Conservation (phyloP, 495 filamentous ascomycete genomes). For the Collariella sp. region DNA sequence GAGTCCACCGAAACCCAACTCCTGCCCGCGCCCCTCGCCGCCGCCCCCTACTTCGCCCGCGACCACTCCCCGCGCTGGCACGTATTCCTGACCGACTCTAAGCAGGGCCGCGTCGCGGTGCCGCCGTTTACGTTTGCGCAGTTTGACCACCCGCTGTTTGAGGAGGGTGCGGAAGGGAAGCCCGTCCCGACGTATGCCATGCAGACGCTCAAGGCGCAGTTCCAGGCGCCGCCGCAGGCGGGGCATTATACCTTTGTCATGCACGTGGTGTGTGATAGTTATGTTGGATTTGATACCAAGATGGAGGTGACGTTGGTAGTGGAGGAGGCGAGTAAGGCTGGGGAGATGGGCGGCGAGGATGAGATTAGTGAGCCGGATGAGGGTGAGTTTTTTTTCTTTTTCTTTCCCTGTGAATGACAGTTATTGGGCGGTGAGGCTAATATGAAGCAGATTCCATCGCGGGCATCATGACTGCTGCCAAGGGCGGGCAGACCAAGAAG, state of each 20-base stretch:
- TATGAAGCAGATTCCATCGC: constrained; percentile 69
- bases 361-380: constrained; percentile 97
- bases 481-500: constrained; percentile 49
- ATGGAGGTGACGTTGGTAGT: constrained; percentile 80
- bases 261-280: constrained; percentile 87
- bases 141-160: constrained; percentile 80
- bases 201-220: constrained; percentile 95
- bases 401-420: neutral
- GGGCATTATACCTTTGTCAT: constrained; percentile 88
- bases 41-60: constrained; percentile 80
- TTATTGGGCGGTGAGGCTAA: constrained; percentile 26
- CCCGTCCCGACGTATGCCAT: constrained; percentile 78
- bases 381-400: constrained; percentile 50
- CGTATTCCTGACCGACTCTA: constrained; percentile 85
- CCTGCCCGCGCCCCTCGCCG: constrained; percentile 70
- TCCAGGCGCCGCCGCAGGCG: constrained; percentile 86
- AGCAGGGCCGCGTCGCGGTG: constrained; percentile 89
- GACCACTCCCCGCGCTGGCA: constrained; percentile 89
- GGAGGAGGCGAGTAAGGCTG: constrained; percentile 82
- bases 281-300: constrained; percentile 84
- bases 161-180: constrained; percentile 57
- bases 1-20: constrained; percentile 45
- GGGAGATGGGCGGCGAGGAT: constrained; percentile 70
- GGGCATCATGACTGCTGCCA: constrained; percentile 88
- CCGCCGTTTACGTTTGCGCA: constrained; percentile 85